Base-by-base conservation (phyloP, 176 grass and related monocot species). In the Bolboschoenus planiculmis region DNA sequence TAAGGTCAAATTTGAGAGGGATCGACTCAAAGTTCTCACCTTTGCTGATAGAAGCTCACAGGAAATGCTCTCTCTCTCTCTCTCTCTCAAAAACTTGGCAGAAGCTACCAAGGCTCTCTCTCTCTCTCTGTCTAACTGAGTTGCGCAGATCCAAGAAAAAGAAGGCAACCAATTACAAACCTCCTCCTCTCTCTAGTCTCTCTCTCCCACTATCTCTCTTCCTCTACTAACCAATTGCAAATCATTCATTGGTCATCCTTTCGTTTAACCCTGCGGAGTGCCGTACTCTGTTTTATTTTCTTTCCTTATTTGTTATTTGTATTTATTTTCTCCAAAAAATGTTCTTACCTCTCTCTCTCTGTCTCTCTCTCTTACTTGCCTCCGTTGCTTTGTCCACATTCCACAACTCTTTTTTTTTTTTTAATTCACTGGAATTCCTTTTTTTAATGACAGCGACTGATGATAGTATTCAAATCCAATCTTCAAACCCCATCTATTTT, bases 41-140 rank as follows among this genome's bases (percentile, higher is more conserved):
- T 82, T 82, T 11, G 56, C n/a, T 40, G 35, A 61, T 43, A 24
- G 36, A n/a, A 64, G 79, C 57, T 81, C 68, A 29, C 36, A 35
- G 23, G 4, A 51, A 48, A 13, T 44, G 27, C 37, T 24, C 37
- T 51, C 43, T 67, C 61, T 83, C 56, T 82, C 79, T 82, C 80
- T 67, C 58, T 66, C 37, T 51, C 43, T 67, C 61, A n/a, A n/a
- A n/a, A n/a, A n/a, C n/a, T n/a, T n/a, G n/a, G n/a, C n/a, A 24
- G 36, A n/a, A 64, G 79, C 57, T 81, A 53, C 30, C 36, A 35
- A 26, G 4, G n/a, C n/a, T n/a, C n/a, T n/a, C n/a, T n/a, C n/a
- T 83, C 24, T 83, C 81, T 70, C 81, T 72, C 62, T 71, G 15
- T n/a, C n/a, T n/a, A 72, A 4, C 21, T 56, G 37, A 84, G 70